Conservation (phyloP, 495 filamentous ascomycete genomes). For the Aspergillus funiculosus region DNA sequence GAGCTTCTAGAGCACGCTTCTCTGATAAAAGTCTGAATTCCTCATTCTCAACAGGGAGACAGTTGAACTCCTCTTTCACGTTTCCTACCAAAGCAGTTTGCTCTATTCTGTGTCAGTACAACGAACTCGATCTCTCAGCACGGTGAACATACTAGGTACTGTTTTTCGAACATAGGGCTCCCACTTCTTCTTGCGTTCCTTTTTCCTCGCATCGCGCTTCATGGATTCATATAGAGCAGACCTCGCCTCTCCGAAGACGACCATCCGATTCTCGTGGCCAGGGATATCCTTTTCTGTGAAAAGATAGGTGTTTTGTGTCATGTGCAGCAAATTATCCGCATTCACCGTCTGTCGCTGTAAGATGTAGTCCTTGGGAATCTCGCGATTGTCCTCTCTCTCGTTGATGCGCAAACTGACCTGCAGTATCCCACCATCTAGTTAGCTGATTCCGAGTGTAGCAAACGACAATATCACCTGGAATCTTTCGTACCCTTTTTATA, state of each 20-base stretch:
- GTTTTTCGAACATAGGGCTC: constrained; percentile 68
- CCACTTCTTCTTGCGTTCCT: constrained; percentile 53
- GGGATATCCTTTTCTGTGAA: constrained; percentile 90
- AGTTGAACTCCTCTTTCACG: constrained; percentile 70
- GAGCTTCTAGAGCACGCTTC: constrained; percentile 53
- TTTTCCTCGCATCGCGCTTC: constrained; percentile 43
- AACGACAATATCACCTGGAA: neutral
- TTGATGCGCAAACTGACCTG: constrained; percentile 50
- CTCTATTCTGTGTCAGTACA: constrained; percentile 48
- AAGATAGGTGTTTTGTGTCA: constrained; percentile 69
- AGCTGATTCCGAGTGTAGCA: neutral
- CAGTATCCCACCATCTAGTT: neutral
- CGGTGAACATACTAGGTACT: constrained; percentile 62
- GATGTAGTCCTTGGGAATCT: constrained; percentile 77
- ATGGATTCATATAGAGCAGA: constrained; percentile 44
- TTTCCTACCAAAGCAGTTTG: constrained; percentile 71
- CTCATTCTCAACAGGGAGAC: constrained; percentile 66
- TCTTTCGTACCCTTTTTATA: constrained; percentile 42
- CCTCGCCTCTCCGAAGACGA: constrained; percentile 40
- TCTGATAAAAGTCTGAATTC: constrained; percentile 61
- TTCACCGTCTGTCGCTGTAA: constrained; percentile 54
- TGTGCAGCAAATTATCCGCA: constrained; percentile 42
- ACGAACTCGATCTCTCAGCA: neutral
- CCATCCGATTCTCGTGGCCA: constrained; percentile 55
- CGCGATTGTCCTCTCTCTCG: constrained; percentile 52